Evolutionary conservation across 495 filamentous ascomycete species (phyloP).

Genomic region (Cercophora sp.): DNA sequence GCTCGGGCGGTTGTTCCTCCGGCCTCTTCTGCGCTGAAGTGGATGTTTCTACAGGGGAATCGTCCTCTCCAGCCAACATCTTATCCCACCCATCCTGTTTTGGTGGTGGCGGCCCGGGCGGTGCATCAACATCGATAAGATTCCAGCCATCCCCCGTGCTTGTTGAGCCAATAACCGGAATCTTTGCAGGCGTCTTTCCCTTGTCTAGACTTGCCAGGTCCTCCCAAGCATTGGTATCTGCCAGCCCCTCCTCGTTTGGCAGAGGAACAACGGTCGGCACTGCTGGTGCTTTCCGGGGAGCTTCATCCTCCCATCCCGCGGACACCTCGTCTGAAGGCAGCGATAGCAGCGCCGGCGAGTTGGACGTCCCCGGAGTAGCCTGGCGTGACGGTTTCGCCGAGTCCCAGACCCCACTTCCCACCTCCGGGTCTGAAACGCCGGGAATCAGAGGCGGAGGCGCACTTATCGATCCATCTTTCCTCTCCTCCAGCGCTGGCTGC

Average conservation of each 20-base stretch:
- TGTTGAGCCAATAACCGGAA: slow-evolving; percentile 17
- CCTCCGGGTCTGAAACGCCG: slow-evolving; percentile 27
- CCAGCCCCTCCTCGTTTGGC: slow-evolving; percentile 27
- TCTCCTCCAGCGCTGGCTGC: slow-evolving; percentile 40
- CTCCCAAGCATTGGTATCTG: slow-evolving; percentile 44
- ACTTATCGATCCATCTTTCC: slow-evolving; percentile 8
- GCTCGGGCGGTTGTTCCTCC: slow-evolving; percentile 25
- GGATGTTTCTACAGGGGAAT: slow-evolving; percentile 17
- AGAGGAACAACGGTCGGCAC: slow-evolving; percentile 16
- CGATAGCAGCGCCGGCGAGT: slow-evolving; percentile 26
- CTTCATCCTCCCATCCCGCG: slow-evolving; percentile 36
- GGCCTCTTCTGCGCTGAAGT: slow-evolving; percentile 7
- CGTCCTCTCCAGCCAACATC: slow-evolving; percentile 27
- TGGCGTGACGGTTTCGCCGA: slow-evolving; percentile 31
- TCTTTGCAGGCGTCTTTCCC: slow-evolving; percentile 24
- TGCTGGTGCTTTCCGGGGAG: slow-evolving; percentile 3
- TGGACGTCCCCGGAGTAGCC: slow-evolving; percentile 24
- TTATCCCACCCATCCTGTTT: slow-evolving; percentile 37
- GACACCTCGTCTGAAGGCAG: slow-evolving; percentile 28
- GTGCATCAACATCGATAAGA: slow-evolving; percentile 41
- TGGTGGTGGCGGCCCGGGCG: slow-evolving; percentile 27
- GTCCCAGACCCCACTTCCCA: slow-evolving; percentile 32
- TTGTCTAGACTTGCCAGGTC: slow-evolving; percentile 32
- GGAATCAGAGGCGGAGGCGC: slow-evolving; percentile 19
- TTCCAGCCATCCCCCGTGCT: slow-evolving; percentile 44